phyloP scores from a whole-genome alignment of 2,329 filamentous ascomycete species.

The Arthroderma sp. region DNA sequence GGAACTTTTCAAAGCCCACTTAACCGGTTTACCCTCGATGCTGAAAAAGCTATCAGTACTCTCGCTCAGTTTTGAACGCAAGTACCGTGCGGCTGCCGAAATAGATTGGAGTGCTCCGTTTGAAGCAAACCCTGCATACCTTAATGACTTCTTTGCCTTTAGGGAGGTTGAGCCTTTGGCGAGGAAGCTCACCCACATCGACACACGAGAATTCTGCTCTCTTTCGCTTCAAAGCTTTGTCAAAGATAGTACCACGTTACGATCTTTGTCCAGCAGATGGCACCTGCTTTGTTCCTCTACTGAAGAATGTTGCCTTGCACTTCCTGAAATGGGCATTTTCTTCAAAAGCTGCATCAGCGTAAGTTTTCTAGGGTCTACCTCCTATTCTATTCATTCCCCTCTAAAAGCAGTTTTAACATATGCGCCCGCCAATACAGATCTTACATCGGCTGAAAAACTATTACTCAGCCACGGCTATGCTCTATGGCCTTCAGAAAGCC shows the following conservation, averaged over 20 bases:
- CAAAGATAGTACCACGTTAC: constrained; percentile 17
- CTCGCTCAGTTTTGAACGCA: constrained; percentile 24
- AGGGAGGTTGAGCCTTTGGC: constrained; percentile 25
- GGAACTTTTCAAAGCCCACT: constrained; percentile 24
- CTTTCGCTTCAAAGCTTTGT: constrained; percentile 20
- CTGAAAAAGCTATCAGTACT: constrained; percentile 29
- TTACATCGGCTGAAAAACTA: constrained; percentile 26
- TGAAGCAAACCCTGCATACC: constrained; percentile 22
- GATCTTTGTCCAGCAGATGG: constrained; percentile 22
- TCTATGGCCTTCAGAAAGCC: constrained; percentile 27
- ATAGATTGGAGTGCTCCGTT: constrained; percentile 29
- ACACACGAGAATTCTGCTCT: constrained; percentile 23
- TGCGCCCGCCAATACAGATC: constrained; percentile 15
- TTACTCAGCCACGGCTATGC: constrained; percentile 27
- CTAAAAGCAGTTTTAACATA: not conserved
- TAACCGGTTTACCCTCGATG: constrained; percentile 22
- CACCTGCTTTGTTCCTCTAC: constrained; percentile 22
- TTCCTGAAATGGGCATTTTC: constrained; percentile 24
- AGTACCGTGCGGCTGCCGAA: constrained; percentile 24
- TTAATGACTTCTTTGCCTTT: constrained; percentile 26
- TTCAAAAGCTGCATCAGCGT: constrained; percentile 29
- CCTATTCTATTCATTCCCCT: not conserved
- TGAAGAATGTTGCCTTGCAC: constrained; percentile 30
- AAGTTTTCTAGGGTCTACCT: constrained; percentile 9
- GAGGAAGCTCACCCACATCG: constrained; percentile 21